Evolutionary conservation across 768 basidiomycete species (phyloP).

Genomic region (Russula ochroleuca): DNA sequence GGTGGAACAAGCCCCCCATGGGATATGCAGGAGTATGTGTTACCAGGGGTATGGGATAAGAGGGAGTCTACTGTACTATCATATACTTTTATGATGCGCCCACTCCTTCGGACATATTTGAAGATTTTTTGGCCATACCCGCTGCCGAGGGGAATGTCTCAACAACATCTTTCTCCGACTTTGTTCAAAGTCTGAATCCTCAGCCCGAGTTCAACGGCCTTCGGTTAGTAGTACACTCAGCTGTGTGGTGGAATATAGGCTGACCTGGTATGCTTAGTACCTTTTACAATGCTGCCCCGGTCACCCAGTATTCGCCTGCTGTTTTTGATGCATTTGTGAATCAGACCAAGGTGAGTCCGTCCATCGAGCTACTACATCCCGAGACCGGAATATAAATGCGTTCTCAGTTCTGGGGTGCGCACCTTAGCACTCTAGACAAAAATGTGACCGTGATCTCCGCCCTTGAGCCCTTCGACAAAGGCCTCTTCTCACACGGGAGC

Average conservation of each 20-base stretch:
- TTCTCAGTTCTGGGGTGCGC: neutral
- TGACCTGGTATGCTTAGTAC: neutral
- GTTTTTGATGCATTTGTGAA: conserved; percentile 2
- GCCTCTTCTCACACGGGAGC: conserved; percentile 9
- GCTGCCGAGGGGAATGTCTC: neutral
- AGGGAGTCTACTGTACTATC: too few relatives aligned
- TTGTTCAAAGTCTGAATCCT: neutral
- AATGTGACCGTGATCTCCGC: too few relatives aligned
- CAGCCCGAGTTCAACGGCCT: neutral
- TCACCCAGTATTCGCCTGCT: neutral
- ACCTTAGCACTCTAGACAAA: too few relatives aligned
- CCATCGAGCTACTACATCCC: neutral
- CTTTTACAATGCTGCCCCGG: neutral
- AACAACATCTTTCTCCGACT: neutral
- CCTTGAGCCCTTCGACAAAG: too few relatives aligned
- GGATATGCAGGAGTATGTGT: too few relatives aligned
- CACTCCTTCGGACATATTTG: conserved; percentile 21
- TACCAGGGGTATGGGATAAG: too few relatives aligned
- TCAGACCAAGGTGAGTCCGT: neutral
- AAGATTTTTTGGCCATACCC: conserved; percentile 25
- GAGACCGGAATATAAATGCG: neutral
- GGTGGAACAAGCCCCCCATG: too few relatives aligned
- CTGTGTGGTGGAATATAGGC: neutral
- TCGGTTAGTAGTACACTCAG: neutral
- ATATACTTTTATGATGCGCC: conserved; percentile 27